Base-by-base conservation (phyloP, 2,329 filamentous ascomycete genomes). In the Zymoseptoria passerinii region DNA sequence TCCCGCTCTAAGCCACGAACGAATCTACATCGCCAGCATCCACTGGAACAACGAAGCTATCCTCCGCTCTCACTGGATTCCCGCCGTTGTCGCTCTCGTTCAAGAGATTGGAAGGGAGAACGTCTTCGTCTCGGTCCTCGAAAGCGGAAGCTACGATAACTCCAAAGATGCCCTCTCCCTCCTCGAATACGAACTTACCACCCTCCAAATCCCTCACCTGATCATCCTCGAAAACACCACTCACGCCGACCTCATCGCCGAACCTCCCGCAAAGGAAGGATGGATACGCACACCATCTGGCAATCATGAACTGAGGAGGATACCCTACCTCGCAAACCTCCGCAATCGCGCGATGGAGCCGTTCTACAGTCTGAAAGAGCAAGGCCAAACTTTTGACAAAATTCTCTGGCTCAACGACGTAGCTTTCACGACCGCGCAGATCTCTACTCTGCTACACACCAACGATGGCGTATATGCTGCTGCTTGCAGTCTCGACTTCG, bases 61-160 rank as follows among this genome's bases (percentile, higher is more conserved):
- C 23, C 76, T 90, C 1, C 78, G 81, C 7, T 75, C 75, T 4
- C 79, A 85, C 65, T 90, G 87, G 86, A 84, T 79, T 61, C 72
- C 77, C 5, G 83, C 83, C 0, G 74, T 90, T 2, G 59, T 86
- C 6, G 74, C 80, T 1, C 73, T 90, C 19, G 78, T 81, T 4
- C 74, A 79, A 51, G 74, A 76, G 5, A 73, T 89, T 3, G 86
- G 86, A 0, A 73, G 79, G 0, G 76, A 83, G 2, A 88, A 89
- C 67, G 81, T 89, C 1, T 89, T 81, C 67, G 79, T 90, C 48
- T 84, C 82, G 60, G 79, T 89, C 28, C 80, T 82, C 59, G 87
- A 90, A 70, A 86, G 83, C 65, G 86, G 86, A 4, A 87, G 83
- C 68, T 84, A 81, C 75, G 87, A 90, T 68, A 77, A 84, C 58